A percentile compares a stretch with the other conserved stretches of the same genome.
Conservation (phyloP, 208 protist species). For the Trypanosoma caninum region DNA sequence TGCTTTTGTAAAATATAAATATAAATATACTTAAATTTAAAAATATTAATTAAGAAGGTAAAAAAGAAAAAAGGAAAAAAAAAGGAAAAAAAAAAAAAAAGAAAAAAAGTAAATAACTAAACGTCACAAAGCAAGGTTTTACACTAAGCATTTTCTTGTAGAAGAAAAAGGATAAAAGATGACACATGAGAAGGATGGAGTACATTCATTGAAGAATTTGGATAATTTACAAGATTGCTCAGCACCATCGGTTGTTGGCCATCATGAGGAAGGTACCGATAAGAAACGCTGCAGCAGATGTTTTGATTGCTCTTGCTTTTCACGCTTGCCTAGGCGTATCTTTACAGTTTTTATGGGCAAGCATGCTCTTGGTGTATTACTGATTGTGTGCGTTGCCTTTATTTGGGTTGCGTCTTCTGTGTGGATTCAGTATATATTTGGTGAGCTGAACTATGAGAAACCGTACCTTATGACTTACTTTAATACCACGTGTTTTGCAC, state of each 20-base stretch:
- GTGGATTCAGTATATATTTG: conserved; percentile 91
- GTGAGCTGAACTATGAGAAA: conserved; percentile 68
- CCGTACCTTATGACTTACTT: conserved; percentile 93
- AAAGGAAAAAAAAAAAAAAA: not conserved
- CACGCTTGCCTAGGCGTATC: not conserved
- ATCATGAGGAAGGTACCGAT: too few relatives aligned
- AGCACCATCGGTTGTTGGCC: too few relatives aligned
- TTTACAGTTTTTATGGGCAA: conserved; percentile 38
- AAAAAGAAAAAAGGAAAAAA: not conserved
- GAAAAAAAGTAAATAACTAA: not conserved
- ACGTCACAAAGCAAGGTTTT: not conserved
- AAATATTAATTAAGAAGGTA: not conserved
- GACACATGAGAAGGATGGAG: too few relatives aligned
- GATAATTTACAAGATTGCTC: too few relatives aligned
- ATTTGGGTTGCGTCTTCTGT: conserved; percentile 89
- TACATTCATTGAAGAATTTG: too few relatives aligned
- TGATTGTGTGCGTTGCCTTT: conserved; percentile 85
- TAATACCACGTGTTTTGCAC: conserved; percentile 81
- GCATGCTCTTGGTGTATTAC: conserved; percentile 73
- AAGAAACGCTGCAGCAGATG: not conserved
- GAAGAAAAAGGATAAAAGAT: too few relatives aligned
- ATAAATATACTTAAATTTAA: too few relatives aligned
- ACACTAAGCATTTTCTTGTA: too few relatives aligned
- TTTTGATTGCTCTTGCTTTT: not conserved
- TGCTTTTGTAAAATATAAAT: too few relatives aligned